Evolutionary conservation across 192 early-diverging fungal genomes (phyloP), one percentile per base, ranked within the genome.

Genomic region (Mortierella antarctica): DNA sequence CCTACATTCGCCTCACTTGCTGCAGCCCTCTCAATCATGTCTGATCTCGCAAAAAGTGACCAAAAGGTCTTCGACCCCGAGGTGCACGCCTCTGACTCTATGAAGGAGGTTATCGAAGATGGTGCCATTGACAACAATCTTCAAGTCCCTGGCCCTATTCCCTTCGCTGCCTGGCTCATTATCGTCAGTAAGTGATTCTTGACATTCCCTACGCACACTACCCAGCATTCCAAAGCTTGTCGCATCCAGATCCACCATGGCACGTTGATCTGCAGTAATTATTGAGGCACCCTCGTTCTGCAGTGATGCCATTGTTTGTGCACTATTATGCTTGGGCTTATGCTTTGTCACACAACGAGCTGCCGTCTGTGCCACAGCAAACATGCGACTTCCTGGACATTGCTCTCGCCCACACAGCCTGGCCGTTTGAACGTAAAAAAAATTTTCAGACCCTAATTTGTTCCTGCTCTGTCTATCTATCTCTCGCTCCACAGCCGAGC

Each of bases 121-220:
- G 11, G n/a, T 44, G 49, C 39, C 23, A 10, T 53, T 14, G 70
- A 70, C 50, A 56, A 49, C 59, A 80, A 72, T 9, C 0, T 53
- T 20, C 77, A 80, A 21, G 77, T 72, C 47, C 69, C 77, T n/a
- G 77, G 77, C 5, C 77, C 77, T 54, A 80, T 80, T 42, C 77
- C 77, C 44, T 14, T 72, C 46, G 64, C 77, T 53, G 70, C 77
- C 23, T 80, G 77, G 77, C 64, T 80, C 31, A 80, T 80, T 46
- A 80, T 80, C 57, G 69, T 71, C 60, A 80, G 77, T 80, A 89
- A 85, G 84, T 91, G 83, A 80, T 68, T 83, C 73, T 59, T 84
- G 78, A 72, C 87, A 31, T 31, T 31, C 31, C 31, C 31, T 31
- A 31, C 31, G 31, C 31, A 31, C 31, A 3, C 31, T 31, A 31